Conservation (phyloP, 2,329 filamentous ascomycete genomes). For the Pezicula neosporulosa region DNA sequence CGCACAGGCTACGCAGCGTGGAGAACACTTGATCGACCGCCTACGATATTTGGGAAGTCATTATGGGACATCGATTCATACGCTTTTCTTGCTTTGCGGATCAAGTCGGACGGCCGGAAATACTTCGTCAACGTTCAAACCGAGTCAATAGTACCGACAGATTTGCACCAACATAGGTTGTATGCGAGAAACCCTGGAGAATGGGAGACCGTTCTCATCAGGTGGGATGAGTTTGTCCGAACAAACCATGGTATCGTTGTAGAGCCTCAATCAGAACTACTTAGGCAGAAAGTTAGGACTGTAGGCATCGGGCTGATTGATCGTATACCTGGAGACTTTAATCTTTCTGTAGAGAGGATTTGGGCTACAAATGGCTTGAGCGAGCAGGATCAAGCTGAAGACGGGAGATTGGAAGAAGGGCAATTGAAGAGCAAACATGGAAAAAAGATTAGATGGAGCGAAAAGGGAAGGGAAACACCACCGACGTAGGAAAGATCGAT, state of each 20-base stretch:
- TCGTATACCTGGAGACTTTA: conserved; percentile 81
- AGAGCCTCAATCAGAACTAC: conserved; percentile 87
- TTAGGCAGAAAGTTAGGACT: conserved; percentile 80
- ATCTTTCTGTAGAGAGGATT: conserved; percentile 78
- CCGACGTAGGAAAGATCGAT: no score
- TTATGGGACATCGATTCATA: conserved; percentile 91
- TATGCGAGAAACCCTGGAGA: conserved; percentile 75
- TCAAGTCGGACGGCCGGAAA: conserved; percentile 86
- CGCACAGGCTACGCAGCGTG: conserved; percentile 87
- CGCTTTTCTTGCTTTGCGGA: conserved; percentile 77
- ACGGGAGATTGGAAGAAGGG: conserved; percentile 22
- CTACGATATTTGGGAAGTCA: conserved; percentile 80
- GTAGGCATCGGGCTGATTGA: conserved; percentile 89
- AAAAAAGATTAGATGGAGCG: conserved; percentile 37
- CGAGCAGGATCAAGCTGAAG: conserved; percentile 10
- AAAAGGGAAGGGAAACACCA: conserved; percentile 37
- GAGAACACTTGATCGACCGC: conserved; percentile 72
- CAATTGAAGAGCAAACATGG: conserved; percentile 40
- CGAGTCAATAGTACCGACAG: conserved; percentile 88
- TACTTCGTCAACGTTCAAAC: conserved; percentile 97
- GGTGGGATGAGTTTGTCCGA: conserved; percentile 88
- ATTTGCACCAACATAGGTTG: conserved; percentile 90
- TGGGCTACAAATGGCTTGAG: conserved; percentile 75
- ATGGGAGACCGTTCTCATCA: conserved; percentile 94
- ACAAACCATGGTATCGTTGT: conserved; percentile 91